Evolutionary conservation across 108 stramenopile genomes (phyloP).

Genomic region (Skeletonema tropicum): DNA sequence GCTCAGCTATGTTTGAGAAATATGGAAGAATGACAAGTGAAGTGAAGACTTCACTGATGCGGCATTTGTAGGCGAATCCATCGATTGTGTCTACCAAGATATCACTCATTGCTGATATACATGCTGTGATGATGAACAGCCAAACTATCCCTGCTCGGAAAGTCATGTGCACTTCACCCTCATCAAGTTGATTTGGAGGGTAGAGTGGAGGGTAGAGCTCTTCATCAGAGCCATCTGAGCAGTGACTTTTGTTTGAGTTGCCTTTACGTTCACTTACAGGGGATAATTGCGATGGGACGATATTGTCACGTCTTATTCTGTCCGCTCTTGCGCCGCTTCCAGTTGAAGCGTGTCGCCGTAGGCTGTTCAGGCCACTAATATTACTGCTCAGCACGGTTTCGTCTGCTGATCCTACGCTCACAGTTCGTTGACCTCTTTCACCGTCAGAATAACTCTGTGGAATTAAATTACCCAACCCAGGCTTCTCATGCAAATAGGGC

Average conservation of each 20-base stretch:
- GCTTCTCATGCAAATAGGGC: constrained; percentile 1
- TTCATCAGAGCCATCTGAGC: constrained; percentile 48
- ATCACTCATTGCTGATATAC: constrained; percentile 91
- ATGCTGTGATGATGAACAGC: constrained; percentile 87
- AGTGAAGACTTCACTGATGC: constrained; percentile 91
- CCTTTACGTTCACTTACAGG: background rate
- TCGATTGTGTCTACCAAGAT: constrained; percentile 95
- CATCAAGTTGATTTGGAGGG: constrained; percentile 2
- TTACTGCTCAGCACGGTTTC: background rate
- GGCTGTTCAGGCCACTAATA: background rate
- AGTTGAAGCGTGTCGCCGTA: background rate
- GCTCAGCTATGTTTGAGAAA: constrained; percentile 98
- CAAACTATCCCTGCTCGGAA: constrained; percentile 85
- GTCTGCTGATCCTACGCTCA: constrained; percentile 2
- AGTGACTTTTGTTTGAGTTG: constrained; percentile 47
- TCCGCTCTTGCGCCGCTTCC: background rate
- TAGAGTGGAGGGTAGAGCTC: constrained; percentile 4
- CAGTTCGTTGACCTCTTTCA: constrained; percentile 11
- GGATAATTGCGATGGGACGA: background rate
- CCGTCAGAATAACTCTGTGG: constrained; percentile 4
- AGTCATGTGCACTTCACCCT: constrained; percentile 61
- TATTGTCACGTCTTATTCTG: background rate
- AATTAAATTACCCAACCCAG: background rate
- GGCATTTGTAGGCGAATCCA: constrained; percentile 81
- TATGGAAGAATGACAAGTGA: constrained; percentile 95